Base-by-base conservation (phyloP, 2,329 filamentous ascomycete genomes). In the Stemphylium beticola region DNA sequence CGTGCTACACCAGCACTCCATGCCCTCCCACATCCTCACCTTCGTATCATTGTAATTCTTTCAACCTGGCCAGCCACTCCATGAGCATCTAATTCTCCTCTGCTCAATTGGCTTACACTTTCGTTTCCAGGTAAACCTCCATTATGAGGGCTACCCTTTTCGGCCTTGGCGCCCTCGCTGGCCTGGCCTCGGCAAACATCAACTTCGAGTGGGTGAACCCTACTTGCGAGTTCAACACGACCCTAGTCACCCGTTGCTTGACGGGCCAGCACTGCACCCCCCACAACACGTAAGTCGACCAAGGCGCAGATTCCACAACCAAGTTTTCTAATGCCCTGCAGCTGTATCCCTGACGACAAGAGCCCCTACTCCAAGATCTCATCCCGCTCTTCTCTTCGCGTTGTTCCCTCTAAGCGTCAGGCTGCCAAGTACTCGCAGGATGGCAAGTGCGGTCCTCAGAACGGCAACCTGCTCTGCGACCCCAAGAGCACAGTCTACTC, bases 161-260 rank as follows among this genome's bases (percentile, higher is more conserved):
- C 50, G 62, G 65, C 39, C 54, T 72, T 50, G 67, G 65, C 62
- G 67, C 63, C 44, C 63, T 78, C 51, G 74, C 69, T 48, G 72
- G 72, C 46, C 57, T 76, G 14, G 69, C 72, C 17, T 68, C 70
- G 5, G 80, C 79, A 49, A 83, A 82, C 64, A 82, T 83, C 66
- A 76, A 78, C 55, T 81, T 82, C 66, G 66, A 70, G 33, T 77
- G 77, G 71, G 77, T 80, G 8, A 74, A 79, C 43, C 76, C 81
- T 18, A 74, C 55, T 3, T 83, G 81, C 66, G 65, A 77, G 47
- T 61, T 63, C 50, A 57, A 53, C 22, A 31, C 58, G 1, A 29
- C 62, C 7, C 62, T 34, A n/a, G 61, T 42, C 26, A 66, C 43
- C 49, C 57, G 53, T 17, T 80, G 78, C 55, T 62, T 78, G 44